phyloP scores from a whole-genome alignment of 2,329 filamentous ascomycete species.

The Stachybotrys elegans region DNA sequence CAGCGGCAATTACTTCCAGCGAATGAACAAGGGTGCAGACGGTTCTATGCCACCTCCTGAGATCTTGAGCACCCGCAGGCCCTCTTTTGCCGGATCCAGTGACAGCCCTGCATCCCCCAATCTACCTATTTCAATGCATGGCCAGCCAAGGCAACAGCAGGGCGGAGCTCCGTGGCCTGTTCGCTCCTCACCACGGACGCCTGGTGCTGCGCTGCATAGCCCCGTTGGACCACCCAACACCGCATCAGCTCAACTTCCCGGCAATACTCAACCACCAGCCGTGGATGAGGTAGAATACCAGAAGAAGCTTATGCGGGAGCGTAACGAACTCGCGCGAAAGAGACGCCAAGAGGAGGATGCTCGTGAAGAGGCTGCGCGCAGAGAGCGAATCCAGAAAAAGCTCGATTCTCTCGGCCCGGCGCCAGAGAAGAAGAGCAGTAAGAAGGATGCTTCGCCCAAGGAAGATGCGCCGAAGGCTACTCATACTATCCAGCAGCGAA shows the following conservation, averaged over 20 bases:
- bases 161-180: slow-evolving; percentile 19
- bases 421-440: slow-evolving; percentile 54
- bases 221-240: slow-evolving; percentile 19
- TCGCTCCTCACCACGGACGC: slow-evolving; percentile 37
- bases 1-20: slow-evolving; percentile 64
- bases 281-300: slow-evolving; percentile 56
- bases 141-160: slow-evolving; percentile 19
- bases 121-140: slow-evolving; percentile 19
- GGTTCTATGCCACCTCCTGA: slow-evolving; percentile 37
- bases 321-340: slow-evolving; percentile 64
- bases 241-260: slow-evolving; percentile 24
- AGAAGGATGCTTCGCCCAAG: slow-evolving; percentile 40
- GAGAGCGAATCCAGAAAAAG: slow-evolving; percentile 67
- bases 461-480: slow-evolving; percentile 33
- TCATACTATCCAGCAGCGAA: slow-evolving; percentile 31
- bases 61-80: slow-evolving; percentile 37
- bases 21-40: slow-evolving; percentile 41
- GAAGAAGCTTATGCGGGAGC: slow-evolving; percentile 69
- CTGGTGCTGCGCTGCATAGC: slow-evolving; percentile 35
- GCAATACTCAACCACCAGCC: slow-evolving; percentile 22
- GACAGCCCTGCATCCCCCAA: slow-evolving; percentile 46
- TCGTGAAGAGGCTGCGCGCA: slow-evolving; percentile 65
- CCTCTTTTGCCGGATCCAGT: slow-evolving; percentile 43
- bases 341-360: slow-evolving; percentile 63
- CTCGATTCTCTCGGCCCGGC: slow-evolving; percentile 64